These are phyloP conservation scores for Trichoderma sp. DNA, from an alignment of 2,329 filamentous ascomycete species.

Conservation along the genomic window DNA sequence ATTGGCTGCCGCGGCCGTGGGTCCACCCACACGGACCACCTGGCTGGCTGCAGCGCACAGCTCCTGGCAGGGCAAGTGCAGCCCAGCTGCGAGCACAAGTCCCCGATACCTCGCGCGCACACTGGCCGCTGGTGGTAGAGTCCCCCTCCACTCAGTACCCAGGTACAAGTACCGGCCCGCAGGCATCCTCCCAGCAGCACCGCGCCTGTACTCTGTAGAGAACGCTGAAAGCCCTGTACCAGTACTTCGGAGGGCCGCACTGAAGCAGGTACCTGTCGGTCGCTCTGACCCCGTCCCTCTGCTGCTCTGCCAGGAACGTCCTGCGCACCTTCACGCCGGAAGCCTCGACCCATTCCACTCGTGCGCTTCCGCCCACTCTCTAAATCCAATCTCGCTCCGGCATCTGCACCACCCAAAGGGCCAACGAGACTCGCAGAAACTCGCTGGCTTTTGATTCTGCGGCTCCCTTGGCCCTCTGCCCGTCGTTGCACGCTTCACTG, in stretches of 20 bases:
- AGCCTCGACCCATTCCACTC: conserved; percentile 29
- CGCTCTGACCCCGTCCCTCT: background rate
- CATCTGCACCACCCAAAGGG: conserved; percentile 26
- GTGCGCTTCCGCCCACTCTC: conserved; percentile 24
- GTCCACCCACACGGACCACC: conserved; percentile 7
- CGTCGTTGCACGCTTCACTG: background rate
- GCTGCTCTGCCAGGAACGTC: conserved; percentile 25
- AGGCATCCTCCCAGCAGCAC: background rate
- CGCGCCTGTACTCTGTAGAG: background rate
- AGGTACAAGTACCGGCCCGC: background rate
- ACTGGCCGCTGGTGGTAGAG: background rate
- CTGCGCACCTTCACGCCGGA: conserved; percentile 28
- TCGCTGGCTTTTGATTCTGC: conserved; percentile 6
- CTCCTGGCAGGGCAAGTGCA: conserved; percentile 17
- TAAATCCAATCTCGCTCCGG: conserved; percentile 24
- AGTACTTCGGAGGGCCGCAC: background rate
- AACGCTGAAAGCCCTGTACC: background rate
- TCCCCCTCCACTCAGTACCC: background rate
- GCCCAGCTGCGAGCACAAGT: background rate
- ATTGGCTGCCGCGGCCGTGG: conserved; percentile 2
- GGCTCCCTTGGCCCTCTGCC: conserved; percentile 7
- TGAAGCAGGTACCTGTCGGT: background rate
- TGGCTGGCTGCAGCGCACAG: conserved; percentile 21
- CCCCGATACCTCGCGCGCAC: background rate
- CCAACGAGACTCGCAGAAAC: conserved; percentile 13